phyloP scores from a whole-genome alignment of 495 filamentous ascomycete genomes.

The Tuber melanosporum region DNA sequence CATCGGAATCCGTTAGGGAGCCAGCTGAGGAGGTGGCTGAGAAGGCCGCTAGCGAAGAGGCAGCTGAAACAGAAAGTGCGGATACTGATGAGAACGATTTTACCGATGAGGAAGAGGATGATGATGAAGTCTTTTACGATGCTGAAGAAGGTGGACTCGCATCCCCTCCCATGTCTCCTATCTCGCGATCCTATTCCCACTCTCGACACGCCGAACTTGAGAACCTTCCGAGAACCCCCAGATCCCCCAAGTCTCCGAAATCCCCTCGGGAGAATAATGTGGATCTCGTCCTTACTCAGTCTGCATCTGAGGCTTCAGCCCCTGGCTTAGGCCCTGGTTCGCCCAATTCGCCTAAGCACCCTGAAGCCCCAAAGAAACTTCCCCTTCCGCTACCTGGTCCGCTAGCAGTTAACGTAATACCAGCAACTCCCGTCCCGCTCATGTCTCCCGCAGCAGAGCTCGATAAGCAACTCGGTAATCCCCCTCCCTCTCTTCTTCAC shows the following conservation, averaged over 20 bases:
- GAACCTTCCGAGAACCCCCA: conserved; percentile 1
- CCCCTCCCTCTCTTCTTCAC: conserved; percentile 20
- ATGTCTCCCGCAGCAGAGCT: conserved; percentile 23
- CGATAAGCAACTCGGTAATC: conserved; percentile 33
- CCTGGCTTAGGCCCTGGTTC: conserved; percentile 7
- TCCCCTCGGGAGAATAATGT: neutral
- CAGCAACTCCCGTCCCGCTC: conserved; percentile 28
- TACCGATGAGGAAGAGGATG: conserved; percentile 18
- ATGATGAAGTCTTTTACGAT: conserved; percentile 14
- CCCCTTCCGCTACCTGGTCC: conserved; percentile 8
- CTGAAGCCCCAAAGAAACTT: conserved; percentile 16
- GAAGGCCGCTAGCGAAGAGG: neutral
- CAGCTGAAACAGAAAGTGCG: neutral
- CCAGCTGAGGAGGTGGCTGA: neutral
- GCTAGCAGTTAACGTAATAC: conserved; percentile 30
- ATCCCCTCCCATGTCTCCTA: neutral
- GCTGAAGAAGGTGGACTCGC: neutral
- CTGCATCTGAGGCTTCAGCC: conserved; percentile 18
- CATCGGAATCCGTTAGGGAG: neutral
- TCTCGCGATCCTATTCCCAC: neutral
- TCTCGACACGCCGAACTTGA: neutral
- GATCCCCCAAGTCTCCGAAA: neutral
- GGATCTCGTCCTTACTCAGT: neutral
- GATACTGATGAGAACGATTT: conserved; percentile 11
- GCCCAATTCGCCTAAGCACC: neutral